Percentiles rank a stretch among this genome's conserved stretches.
Conservation (phyloP, 805 yeast species). For the Starmerella asiatica region DNA sequence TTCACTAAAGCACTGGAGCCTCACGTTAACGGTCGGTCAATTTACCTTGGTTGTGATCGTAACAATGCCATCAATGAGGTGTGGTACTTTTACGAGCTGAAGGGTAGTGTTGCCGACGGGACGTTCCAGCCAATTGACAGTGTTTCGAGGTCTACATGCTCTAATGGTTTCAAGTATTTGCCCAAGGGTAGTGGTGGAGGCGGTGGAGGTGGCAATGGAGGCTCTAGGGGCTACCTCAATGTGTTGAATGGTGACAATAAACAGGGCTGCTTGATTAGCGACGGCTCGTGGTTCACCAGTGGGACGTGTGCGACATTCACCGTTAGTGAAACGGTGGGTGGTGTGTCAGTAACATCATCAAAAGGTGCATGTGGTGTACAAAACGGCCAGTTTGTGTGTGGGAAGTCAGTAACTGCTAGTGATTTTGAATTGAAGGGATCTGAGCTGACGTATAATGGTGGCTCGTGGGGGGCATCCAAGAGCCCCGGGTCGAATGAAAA, state of each 20-base stretch:
- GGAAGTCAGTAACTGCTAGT: conserved; percentile 29
- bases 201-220: conserved; percentile 21
- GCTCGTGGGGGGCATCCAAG: conserved; percentile 34
- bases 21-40: conserved; percentile 37
- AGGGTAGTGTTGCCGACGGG: conserved; percentile 60
- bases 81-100: conserved; percentile 69
- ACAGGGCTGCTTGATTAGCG: conserved; percentile 66
- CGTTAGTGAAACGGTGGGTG: conserved; percentile 51
- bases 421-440: conserved; percentile 45
- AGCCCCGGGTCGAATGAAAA: conserved; percentile 37
- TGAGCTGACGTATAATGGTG: conserved; percentile 50
- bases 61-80: conserved; percentile 42
- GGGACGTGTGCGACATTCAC: conserved; percentile 80
- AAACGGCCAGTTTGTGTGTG: conserved; percentile 28
- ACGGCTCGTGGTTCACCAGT: conserved; percentile 66
- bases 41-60: conserved; percentile 45
- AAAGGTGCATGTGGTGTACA: conserved; percentile 54
- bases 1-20: conserved; percentile 27
- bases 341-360: conserved; percentile 53
- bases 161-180: conserved; percentile 54
- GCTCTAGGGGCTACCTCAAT: conserved; percentile 33
- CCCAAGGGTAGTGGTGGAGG: conserved; percentile 44
- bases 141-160: conserved; percentile 46
- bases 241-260: conserved; percentile 27
- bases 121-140: conserved; percentile 49